A percentile compares a stretch with the other conserved stretches of the same genome.
phyloP scores from a whole-genome alignment of 2,329 filamentous ascomycete species.

The Diaporthe citrichinensis region DNA sequence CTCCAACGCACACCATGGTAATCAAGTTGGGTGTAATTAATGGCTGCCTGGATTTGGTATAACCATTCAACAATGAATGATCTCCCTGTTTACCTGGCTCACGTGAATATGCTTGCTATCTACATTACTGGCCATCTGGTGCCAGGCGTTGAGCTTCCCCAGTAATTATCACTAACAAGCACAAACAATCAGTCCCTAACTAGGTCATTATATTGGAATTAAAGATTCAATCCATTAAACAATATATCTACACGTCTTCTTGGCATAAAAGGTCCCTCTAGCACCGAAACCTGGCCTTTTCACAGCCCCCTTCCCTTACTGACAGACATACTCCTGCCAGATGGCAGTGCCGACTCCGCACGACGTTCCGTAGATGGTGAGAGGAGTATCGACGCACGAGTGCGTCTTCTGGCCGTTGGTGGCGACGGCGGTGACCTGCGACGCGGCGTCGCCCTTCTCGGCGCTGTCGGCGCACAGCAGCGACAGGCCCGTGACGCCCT shows the following conservation, averaged over 20 bases:
- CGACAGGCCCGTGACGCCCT: constrained; percentile 37
- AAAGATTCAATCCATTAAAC: neutral
- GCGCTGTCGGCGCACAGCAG: constrained; percentile 37
- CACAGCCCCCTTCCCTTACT: neutral
- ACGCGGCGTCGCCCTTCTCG: constrained; percentile 14
- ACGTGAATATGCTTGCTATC: too few species aligned
- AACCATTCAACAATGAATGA: too few species aligned
- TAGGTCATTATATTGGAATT: too few species aligned
- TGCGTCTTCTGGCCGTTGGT: constrained; percentile 41
- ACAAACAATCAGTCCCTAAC: too few species aligned
- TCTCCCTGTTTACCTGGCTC: too few species aligned
- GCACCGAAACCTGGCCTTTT: neutral
- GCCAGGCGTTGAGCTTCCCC: too few species aligned
- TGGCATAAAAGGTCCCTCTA: neutral
- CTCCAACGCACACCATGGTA: too few species aligned
- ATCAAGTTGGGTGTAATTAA: too few species aligned
- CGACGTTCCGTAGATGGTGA: constrained; percentile 14
- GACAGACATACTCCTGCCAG: constrained; percentile 36
- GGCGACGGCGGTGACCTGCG: constrained; percentile 41
- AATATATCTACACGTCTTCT: neutral
- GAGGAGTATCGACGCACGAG: constrained; percentile 29
- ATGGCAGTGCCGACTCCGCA: constrained; percentile 28
- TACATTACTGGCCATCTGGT: too few species aligned
- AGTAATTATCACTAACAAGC: too few species aligned
- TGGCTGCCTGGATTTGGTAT: too few species aligned